These are phyloP conservation scores for Saturnispora bothae DNA, from an alignment of 805 yeast genomes.

Conservation along the genomic window DNA sequence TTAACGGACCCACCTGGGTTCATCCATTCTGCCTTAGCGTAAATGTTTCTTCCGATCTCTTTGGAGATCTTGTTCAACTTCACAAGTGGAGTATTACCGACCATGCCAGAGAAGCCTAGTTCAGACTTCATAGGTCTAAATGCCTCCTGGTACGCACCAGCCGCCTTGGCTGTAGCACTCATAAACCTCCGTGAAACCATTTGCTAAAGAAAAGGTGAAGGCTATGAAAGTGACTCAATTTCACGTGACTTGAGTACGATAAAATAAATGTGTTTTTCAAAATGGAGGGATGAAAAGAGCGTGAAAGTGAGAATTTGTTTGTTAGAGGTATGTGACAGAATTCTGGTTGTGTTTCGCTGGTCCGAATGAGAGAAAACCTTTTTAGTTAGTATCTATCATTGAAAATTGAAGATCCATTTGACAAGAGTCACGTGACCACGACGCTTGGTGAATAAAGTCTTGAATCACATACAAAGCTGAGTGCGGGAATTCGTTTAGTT, in stretches of 20 bases:
- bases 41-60: conserved; percentile 60
- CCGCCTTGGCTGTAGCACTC: conserved; percentile 10
- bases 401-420: too few species aligned
- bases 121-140: conserved; percentile 58
- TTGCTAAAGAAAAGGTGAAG: neutral
- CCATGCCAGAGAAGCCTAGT: conserved; percentile 67
- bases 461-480: too few species aligned
- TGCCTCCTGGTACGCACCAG: conserved; percentile 26
- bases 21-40: conserved; percentile 86
- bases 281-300: too few species aligned
- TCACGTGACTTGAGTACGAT: neutral
- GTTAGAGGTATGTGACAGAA: too few species aligned
- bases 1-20: conserved; percentile 92
- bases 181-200: conserved; percentile 11
- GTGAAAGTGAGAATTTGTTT: too few species aligned
- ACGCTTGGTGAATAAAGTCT: too few species aligned
- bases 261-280: too few species aligned
- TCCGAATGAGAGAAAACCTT: too few species aligned
- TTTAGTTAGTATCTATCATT: too few species aligned
- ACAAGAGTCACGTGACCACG: too few species aligned
- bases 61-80: conserved; percentile 46
- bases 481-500: too few species aligned
- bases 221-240: neutral
- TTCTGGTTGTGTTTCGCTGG: too few species aligned
- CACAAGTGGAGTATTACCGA: conserved; percentile 88